Evolutionary conservation across 805 yeast genomes (phyloP), one percentile per base, ranked within the genome.

Genomic region (Komagataella pseudopastoris): DNA sequence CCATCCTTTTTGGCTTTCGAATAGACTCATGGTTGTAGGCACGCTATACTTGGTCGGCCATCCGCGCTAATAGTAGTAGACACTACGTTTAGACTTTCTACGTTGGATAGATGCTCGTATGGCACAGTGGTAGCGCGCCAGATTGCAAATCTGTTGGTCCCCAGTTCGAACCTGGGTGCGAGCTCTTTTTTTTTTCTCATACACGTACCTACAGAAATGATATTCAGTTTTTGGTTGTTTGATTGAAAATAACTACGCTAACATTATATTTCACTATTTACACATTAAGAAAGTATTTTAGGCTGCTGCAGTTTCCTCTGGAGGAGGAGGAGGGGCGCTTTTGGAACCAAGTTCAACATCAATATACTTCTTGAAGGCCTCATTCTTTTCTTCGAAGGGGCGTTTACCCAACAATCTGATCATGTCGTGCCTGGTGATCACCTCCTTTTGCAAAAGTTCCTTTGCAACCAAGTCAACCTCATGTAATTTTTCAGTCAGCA

Each of bases 111-210:
- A 10, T 30, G 53, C 51, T 51, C 51, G 53, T 51, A 48, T 86
- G 89, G 95, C 93, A 89, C 90, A 86, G 93, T 82, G 93, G 95
- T 85, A 86, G 91, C 90, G 95, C 93, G 85, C 89, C 88, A 83
- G 95, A 87, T 87, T 87, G 95, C 95, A 87, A 86, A 85, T 87
- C 95, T 85, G 86, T 82, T 85, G 95, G 96, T 87, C 93, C 89
- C 83, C 80, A 83, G 95, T 87, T 87, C 96, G 82, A 87, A 67
- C 81, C 96, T 83, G 95, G 83, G 88, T 77, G 82, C 83, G 79
- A 82, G 88, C 93, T 84, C 56, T 50, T 55, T 62, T 68, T 62
- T 68, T 68, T 71, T 72, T 67, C 58, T 36, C 43, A 6, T 10
- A 10, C 14, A 17, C 17, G 17, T 17, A 17, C 17, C 17, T 17